Conservation (phyloP, 2,329 filamentous ascomycete genomes). For the Cercospora sp. region DNA sequence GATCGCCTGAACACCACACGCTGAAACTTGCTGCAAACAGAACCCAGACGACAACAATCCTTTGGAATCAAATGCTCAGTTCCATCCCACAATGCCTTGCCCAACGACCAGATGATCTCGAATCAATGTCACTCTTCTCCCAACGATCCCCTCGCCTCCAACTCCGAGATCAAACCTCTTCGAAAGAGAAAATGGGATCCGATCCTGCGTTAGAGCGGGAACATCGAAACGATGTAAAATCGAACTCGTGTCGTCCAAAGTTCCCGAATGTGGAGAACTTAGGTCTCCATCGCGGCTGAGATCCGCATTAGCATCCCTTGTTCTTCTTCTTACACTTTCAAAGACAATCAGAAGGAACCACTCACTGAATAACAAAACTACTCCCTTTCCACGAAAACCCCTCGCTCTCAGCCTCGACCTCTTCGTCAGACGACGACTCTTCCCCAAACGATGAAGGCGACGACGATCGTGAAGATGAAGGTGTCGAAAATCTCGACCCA, state of each 20-base stretch:
- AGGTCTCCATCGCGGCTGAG: slow-evolving; percentile 33
- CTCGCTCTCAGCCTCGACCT: neutral
- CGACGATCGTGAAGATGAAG: neutral
- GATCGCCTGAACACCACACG: neutral
- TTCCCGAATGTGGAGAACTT: neutral
- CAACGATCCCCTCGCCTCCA: slow-evolving; percentile 33
- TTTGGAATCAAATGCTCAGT: no score
- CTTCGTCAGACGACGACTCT: neutral
- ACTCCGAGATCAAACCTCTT: slow-evolving; percentile 31
- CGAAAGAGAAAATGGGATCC: slow-evolving; percentile 23
- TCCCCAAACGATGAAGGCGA: neutral
- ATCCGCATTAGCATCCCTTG: neutral
- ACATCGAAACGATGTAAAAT: slow-evolving; percentile 27
- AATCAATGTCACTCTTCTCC: slow-evolving; percentile 31
- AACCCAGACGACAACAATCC: no score
- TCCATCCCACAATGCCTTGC: slow-evolving; percentile 34
- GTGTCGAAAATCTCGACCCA: slow-evolving; percentile 16
- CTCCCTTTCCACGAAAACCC: slow-evolving; percentile 1
- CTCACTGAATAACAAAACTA: slow-evolving; percentile 30
- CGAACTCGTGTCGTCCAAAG: neutral
- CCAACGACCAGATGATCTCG: slow-evolving; percentile 24
- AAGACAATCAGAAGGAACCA: neutral
- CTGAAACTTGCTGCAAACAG: no score
- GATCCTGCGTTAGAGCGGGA: slow-evolving; percentile 4
- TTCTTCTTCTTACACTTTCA: no score